Base-by-base conservation (phyloP, 148 eudicot species). In the Limonium bicolor region DNA sequence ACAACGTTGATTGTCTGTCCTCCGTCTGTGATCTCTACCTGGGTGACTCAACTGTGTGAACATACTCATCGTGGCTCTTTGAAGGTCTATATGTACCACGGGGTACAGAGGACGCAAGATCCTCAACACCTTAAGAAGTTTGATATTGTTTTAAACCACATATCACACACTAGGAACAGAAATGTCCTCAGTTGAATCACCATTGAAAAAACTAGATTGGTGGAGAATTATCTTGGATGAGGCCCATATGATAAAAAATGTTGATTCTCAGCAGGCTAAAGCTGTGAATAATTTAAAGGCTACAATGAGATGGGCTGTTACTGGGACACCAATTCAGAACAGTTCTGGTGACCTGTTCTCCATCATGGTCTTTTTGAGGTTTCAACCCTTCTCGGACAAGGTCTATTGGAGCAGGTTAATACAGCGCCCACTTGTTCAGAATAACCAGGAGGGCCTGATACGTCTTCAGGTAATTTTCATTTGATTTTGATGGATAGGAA, bases 291-390 rank as follows among this genome's bases (percentile, higher is more conserved):
- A 65, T 15, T 58, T 90, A 53, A 69, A 63, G 49, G 74, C 82
- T 25, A 73, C 55, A 38, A 52, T 83, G 38, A 77, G 97, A 59
- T 90, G 95, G 95, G 82, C 66, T 43, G 95, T 90, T 42, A 80
- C 93, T 0, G 97, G 97, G 39, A 90, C 97, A 36, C 97, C 97
- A 20, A 65, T 90, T 48, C 97, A 90, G 35, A 90, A 90, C 59
- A 70, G 78, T 62, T 71, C 93, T 2, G 54, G 58, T 54, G 97
- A 90, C 63, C 63, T 90, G 56, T 90, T 72, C 59, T 68, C 95
- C 22, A 72, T 90, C 24, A 66, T 84, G 79, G 68, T 85, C 2
- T 90, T 90, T 66, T 60, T 90, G 68, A 80, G 66, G 65, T 84
- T 84, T 54, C 79, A 90, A 29, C 97, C 97, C 3, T 76, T 90